Evolutionary conservation across 2,329 filamentous ascomycete genomes (phyloP).

Genomic region (Phyllosticta citrichinensis): DNA sequence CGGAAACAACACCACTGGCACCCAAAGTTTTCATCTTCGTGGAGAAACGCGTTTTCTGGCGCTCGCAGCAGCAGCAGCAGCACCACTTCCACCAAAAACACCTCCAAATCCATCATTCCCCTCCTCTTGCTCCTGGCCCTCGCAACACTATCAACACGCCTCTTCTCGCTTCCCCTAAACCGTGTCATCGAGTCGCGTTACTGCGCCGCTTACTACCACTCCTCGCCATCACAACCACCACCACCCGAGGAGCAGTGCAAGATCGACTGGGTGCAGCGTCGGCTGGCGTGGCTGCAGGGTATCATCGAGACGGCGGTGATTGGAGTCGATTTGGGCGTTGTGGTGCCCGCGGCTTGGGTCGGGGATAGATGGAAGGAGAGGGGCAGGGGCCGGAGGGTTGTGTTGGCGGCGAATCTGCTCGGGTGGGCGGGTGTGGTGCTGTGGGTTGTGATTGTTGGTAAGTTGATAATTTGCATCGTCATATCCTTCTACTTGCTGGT

Average conservation of each 20-base stretch:
- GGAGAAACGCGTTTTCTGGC: too few species aligned
- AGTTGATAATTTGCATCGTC: conserved; percentile 6
- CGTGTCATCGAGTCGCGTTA: conserved; percentile 26
- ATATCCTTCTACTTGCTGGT: not conserved
- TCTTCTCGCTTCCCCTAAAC: conserved; percentile 29
- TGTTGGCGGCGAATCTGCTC: conserved; percentile 24
- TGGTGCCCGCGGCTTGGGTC: conserved; percentile 26
- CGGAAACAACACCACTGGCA: too few species aligned
- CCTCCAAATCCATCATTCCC: not conserved
- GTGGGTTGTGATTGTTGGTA: conserved; percentile 24
- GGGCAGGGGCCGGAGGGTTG: conserved; percentile 16
- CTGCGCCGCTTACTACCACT: conserved; percentile 42
- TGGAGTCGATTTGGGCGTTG: conserved; percentile 24
- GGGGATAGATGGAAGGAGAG: conserved; percentile 18
- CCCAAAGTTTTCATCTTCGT: too few species aligned
- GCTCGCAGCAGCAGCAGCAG: not conserved
- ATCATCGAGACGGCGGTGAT: conserved; percentile 28
- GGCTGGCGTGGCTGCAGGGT: conserved; percentile 44
- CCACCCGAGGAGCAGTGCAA: conserved; percentile 45
- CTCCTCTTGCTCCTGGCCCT: conserved; percentile 23
- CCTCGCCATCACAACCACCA: conserved; percentile 6
- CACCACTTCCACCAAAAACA: not conserved
- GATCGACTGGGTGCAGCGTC: conserved; percentile 40
- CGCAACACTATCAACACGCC: conserved; percentile 22
- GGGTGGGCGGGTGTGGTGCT: conserved; percentile 20